Conservation (phyloP, 331 rosid species). For the Stylosanthes scabra region DNA sequence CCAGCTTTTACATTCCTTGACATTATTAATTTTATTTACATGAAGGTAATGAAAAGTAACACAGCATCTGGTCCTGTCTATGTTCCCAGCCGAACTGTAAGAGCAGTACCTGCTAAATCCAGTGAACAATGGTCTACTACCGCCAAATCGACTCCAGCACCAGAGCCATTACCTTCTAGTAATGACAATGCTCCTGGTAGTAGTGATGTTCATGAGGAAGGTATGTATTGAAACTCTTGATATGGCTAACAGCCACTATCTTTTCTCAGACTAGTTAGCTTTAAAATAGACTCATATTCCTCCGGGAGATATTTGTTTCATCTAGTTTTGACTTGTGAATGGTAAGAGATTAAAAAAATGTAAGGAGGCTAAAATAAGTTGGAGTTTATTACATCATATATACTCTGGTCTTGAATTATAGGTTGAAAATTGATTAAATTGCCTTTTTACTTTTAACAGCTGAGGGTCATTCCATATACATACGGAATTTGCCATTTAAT, state of each 20-base stretch:
- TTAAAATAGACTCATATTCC: conserved; percentile 13
- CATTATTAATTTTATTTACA: conserved; percentile 38
- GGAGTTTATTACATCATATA: conserved; percentile 27
- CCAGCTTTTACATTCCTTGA: conserved; percentile 26
- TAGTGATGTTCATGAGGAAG: conserved; percentile 79
- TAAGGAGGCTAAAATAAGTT: conserved; percentile 7
- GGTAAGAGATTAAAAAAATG: conserved; percentile 22
- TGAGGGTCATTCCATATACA: conserved; percentile 94
- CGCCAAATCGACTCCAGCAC: conserved; percentile 57
- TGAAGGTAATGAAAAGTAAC: conserved; percentile 73
- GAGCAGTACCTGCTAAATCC: conserved; percentile 57
- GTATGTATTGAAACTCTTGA: conserved; percentile 48
- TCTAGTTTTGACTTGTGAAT: conserved; percentile 28
- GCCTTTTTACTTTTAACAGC: conserved; percentile 46
- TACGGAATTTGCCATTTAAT: conserved; percentile 85
- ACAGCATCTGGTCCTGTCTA: conserved; percentile 54
- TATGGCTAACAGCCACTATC: conserved; percentile 16
- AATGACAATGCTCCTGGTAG: conserved; percentile 68
- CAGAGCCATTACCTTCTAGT: conserved; percentile 61
- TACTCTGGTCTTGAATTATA: conserved; percentile 25
- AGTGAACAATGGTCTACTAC: conserved; percentile 51
- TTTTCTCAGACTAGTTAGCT: conserved; percentile 15
- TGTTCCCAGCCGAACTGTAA: conserved; percentile 56
- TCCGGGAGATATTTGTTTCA: conserved; percentile 22
- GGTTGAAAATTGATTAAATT: conserved; percentile 36